These are phyloP conservation scores for Carex myosuroides DNA, from an alignment of 176 grass and related monocot species.

Conservation along the genomic window DNA sequence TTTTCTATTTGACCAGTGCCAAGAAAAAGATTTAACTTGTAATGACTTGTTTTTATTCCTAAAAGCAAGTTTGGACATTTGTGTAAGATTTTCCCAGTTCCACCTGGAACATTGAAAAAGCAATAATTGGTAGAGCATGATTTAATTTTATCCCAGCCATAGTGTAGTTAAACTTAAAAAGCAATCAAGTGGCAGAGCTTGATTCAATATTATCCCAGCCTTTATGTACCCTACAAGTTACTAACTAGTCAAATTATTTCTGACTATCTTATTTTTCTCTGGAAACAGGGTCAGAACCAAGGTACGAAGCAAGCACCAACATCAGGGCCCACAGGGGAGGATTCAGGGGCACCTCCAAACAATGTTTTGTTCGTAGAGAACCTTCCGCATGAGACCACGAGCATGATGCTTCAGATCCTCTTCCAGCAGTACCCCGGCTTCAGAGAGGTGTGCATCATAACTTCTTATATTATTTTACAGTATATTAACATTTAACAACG, in stretches of 20 bases:
- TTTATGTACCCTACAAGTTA: neutral
- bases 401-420: conserved; percentile 92
- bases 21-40: neutral
- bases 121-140: neutral
- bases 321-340: neutral
- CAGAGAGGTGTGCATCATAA: conserved; percentile 35
- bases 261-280: conserved; percentile 13
- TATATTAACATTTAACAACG: neutral
- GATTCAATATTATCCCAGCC: neutral
- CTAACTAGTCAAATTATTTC: neutral
- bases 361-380: conserved; percentile 96
- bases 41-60: neutral
- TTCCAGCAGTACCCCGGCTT: conserved; percentile 99
- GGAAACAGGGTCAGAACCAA: conserved; percentile 40
- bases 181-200: neutral
- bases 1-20: neutral
- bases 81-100: neutral
- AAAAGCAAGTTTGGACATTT: neutral
- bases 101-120: neutral
- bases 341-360: conserved; percentile 58
- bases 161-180: conserved; percentile 1
- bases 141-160: neutral
- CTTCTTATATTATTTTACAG: neutral
- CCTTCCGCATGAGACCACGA: conserved; percentile 69
- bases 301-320: conserved; percentile 15